Conservation (phyloP, 208 protist species). For the Crithidia mellificae region DNA sequence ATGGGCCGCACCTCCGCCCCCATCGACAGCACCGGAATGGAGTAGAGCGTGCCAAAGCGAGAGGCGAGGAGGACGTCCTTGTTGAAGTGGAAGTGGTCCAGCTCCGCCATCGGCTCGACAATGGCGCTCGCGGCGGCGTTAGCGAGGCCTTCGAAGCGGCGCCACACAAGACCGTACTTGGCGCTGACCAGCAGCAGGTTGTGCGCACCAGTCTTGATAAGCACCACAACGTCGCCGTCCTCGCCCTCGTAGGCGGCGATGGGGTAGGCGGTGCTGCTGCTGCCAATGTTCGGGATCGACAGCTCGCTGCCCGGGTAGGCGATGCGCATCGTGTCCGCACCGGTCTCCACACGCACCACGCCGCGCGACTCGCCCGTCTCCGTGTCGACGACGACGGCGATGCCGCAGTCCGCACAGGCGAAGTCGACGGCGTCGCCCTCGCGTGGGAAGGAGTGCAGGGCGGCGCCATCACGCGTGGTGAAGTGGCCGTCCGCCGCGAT, state of each 20-base stretch:
- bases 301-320: constrained; percentile 19
- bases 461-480: constrained; percentile 26
- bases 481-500: constrained; percentile 32
- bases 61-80: constrained; percentile 67
- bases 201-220: constrained; percentile 58
- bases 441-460: constrained; percentile 16
- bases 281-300: constrained; percentile 17
- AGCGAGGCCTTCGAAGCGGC: constrained; percentile 70
- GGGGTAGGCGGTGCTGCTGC: constrained; percentile 30
- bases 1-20: constrained; percentile 52
- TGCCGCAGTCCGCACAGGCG: constrained; percentile 28
- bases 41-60: constrained; percentile 64
- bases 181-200: constrained; percentile 67
- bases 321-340: constrained; percentile 18
- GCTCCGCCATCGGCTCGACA: constrained; percentile 35
- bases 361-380: constrained; percentile 17
- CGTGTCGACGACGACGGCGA: constrained; percentile 19
- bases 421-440: constrained; percentile 11
- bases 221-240: constrained; percentile 27
- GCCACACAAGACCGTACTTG: constrained; percentile 51
- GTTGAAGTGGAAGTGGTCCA: constrained; percentile 87
- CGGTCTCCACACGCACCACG: constrained; percentile 31
- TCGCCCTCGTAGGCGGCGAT: constrained; percentile 37
- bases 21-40: constrained; percentile 57
- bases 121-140: constrained; percentile 51